These are phyloP conservation scores for Neurospora sp. DNA, from an alignment of 495 filamentous ascomycete genomes.

Conservation along the genomic window DNA sequence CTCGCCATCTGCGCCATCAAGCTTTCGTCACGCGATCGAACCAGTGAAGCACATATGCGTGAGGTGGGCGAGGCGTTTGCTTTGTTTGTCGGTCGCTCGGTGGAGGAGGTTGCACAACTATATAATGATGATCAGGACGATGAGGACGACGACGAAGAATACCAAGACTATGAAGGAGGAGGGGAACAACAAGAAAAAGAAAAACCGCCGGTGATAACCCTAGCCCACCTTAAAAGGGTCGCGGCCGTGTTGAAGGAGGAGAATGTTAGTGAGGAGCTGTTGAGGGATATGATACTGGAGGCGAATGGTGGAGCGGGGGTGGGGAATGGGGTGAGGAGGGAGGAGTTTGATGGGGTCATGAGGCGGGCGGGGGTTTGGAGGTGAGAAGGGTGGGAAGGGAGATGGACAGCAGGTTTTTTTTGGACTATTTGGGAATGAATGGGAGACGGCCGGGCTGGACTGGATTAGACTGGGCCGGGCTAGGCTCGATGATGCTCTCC, in stretches of 20 bases:
- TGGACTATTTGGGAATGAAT: not conserved
- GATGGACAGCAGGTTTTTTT: not conserved
- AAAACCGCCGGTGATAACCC: slow-evolving; percentile 46
- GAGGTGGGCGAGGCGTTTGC: slow-evolving; percentile 74
- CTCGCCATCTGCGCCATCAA: slow-evolving; percentile 79
- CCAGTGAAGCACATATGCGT: slow-evolving; percentile 38
- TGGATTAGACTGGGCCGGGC: not conserved
- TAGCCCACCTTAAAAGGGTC: slow-evolving; percentile 65
- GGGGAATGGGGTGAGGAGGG: slow-evolving; percentile 57
- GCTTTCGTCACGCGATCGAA: slow-evolving; percentile 48
- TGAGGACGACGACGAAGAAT: not conserved
- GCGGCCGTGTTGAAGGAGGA: slow-evolving; percentile 78
- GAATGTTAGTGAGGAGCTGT: slow-evolving; percentile 64
- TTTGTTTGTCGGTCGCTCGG: slow-evolving; percentile 46
- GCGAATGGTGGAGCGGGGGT: slow-evolving; percentile 74
- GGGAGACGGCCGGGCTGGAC: not conserved
- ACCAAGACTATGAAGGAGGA: slow-evolving; percentile 3
- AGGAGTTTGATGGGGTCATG: slow-evolving; percentile 83
- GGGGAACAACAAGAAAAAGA: not conserved
- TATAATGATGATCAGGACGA: not conserved
- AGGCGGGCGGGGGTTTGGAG: slow-evolving; percentile 70
- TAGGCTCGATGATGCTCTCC: not conserved
- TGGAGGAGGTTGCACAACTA: not conserved
- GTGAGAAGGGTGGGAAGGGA: slow-evolving; percentile 16
- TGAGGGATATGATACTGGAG: slow-evolving; percentile 89